Evolutionary conservation across 192 early-diverging fungal genomes (phyloP).

Genomic region (Linnemannia elongata): DNA sequence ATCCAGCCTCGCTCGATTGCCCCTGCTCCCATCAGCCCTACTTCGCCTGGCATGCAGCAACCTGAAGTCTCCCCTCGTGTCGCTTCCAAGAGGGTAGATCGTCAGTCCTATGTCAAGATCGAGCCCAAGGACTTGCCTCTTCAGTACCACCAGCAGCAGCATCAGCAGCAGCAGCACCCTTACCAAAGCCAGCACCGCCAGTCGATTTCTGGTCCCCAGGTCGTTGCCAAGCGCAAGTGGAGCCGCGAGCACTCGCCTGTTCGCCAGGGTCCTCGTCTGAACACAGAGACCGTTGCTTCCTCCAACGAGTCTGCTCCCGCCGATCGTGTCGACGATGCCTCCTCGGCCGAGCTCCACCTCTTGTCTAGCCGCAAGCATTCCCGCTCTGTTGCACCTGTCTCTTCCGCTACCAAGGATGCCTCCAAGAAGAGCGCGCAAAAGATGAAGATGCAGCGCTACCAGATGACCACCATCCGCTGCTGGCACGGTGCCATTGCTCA

Average conservation of each 20-base stretch:
- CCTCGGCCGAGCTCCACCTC: constrained; percentile 43
- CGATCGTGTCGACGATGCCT: constrained; percentile 28
- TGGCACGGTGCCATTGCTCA: constrained; percentile 89
- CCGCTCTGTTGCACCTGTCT: not conserved
- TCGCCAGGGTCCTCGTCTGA: constrained; percentile 14
- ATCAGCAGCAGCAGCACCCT: constrained; percentile 11
- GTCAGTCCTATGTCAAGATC: constrained; percentile 42
- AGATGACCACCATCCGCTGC: constrained; percentile 82
- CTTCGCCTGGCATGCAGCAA: constrained; percentile 29
- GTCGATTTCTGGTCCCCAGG: not conserved
- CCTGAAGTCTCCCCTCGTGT: constrained; percentile 12
- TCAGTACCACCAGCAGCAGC: not conserved
- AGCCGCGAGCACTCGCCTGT: constrained; percentile 45
- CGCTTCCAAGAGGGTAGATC: constrained; percentile 24
- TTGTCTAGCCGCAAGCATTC: constrained; percentile 41
- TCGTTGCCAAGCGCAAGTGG: constrained; percentile 48
- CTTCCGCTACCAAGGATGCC: constrained; percentile 8
- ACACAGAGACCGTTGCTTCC: not conserved
- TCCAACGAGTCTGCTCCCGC: not conserved
- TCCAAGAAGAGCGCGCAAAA: constrained; percentile 21
- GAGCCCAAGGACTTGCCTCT: constrained; percentile 42
- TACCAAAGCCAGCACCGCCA: not conserved
- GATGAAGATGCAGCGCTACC: constrained; percentile 50
- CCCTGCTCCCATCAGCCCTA: constrained; percentile 31
- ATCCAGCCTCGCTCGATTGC: constrained; percentile 54